Evolutionary conservation across 257 asterid species (phyloP), one percentile per base, ranked within the genome.

Genomic region (Forsythia suspensa): DNA sequence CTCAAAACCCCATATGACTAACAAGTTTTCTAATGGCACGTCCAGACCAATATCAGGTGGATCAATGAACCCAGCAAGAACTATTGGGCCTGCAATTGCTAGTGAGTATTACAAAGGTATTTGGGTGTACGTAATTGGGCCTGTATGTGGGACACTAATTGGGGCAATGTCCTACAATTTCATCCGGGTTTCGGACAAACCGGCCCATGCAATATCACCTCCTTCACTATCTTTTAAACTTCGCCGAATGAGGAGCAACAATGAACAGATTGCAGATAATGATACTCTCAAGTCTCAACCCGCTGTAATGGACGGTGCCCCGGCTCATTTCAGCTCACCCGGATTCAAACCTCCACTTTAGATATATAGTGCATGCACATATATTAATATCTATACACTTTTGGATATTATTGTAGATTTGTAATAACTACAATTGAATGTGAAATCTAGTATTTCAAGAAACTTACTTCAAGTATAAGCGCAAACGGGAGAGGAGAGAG

Each of bases 31-130:
- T 2, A 3, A 43, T 41, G 20, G 12, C 41, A 9, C 55, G 34
- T 80, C 13, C 75, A 94, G 98, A 81, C 97, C 98, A 2, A 48
- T 92, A 75, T 92, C 98, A 3, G 97, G 98, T 39, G 98, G 97
- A 69, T 92, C 97, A 4, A 94, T 94, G 98, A 92, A 94, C 86
- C 98, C 97, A 0, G 97, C 92, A 3, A 83, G 97, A 78, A 87
- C 89, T 18, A 57, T 94, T 10, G 98, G 98, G 1, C 98, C 98
- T 4, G 98, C 98, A 61, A 76, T 92, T 70, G 98, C 94, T 9
- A 94, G 98, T 81, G 46, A 82, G 55, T 85, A 90, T 73, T 90
- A 85, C 84, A 82, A 82, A 39, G 96, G 91, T 8, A 76, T 92
- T 70, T 94, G 97, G 98, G 90, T 91, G 1, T 94, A 94, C 70